A percentile compares a stretch with the other conserved stretches of the same genome.
Conservation (phyloP, 2,329 filamentous ascomycete genomes). For the Xylaria polymorpha region DNA sequence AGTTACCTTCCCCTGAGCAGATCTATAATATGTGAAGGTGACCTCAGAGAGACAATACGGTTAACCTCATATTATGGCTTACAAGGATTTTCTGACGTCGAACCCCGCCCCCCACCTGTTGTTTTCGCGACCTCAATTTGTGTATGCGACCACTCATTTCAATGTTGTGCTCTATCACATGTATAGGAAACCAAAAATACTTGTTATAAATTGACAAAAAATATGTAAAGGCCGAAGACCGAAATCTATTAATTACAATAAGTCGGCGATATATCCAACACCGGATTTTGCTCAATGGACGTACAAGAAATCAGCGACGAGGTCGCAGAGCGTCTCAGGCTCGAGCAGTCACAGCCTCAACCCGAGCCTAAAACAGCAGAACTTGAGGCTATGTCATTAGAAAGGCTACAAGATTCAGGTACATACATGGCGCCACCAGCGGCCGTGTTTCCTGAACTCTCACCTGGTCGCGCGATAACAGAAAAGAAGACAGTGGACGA, state of each 20-base stretch:
- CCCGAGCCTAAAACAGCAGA: constrained; percentile 8
- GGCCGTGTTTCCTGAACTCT: constrained; percentile 56
- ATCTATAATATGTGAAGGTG: not conserved
- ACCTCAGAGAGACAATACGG: not conserved
- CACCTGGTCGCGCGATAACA: constrained; percentile 57
- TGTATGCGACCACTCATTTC: not conserved
- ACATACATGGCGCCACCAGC: constrained; percentile 24
- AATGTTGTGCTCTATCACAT: not conserved
- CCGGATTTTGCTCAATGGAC: constrained; percentile 45
- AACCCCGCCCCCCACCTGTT: constrained; percentile 32
- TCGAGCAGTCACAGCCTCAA: constrained; percentile 50
- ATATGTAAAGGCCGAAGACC: not conserved
- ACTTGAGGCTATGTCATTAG: not conserved
- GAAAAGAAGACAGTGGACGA: constrained; percentile 65
- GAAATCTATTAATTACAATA: not conserved
- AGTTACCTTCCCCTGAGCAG: not conserved
- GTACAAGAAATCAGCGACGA: constrained; percentile 58
- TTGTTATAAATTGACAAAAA: not conserved
- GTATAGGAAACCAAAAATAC: not conserved
- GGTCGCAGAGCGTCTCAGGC: constrained; percentile 52
- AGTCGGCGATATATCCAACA: not conserved
- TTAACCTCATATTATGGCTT: constrained; percentile 28
- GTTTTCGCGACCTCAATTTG: constrained; percentile 10
- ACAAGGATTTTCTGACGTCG: constrained; percentile 29
- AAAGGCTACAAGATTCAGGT: constrained; percentile 11